These are phyloP conservation scores for Pestalotiopsis sp. DNA, from an alignment of 2,329 filamentous ascomycete genomes.

Conservation along the genomic window DNA sequence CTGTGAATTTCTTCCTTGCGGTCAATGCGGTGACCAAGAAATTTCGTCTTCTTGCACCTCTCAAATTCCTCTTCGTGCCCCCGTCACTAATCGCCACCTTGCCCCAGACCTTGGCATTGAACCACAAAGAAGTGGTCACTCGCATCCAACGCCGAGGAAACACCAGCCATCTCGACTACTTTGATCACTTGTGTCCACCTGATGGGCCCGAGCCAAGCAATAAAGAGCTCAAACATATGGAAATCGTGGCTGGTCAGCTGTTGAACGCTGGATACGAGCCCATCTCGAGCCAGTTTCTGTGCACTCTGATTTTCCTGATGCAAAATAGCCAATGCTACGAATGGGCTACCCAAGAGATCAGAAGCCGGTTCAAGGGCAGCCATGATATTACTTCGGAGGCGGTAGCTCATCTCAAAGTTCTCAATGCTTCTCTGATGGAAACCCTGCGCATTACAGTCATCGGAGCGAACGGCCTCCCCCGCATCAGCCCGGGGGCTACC, in stretches of 20 bases:
- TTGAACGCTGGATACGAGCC: slow-evolving; percentile 22
- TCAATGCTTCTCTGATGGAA: slow-evolving; percentile 34
- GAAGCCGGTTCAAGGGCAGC: neutral
- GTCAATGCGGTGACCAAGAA: slow-evolving; percentile 15
- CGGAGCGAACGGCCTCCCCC: slow-evolving; percentile 19
- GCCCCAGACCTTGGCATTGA: slow-evolving; percentile 11
- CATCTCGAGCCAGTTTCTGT: slow-evolving; percentile 18
- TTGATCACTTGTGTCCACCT: slow-evolving; percentile 21
- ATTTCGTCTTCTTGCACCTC: slow-evolving; percentile 16
- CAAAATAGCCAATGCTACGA: neutral
- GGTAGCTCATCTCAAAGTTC: slow-evolving; percentile 25
- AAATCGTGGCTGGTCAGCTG: slow-evolving; percentile 17
- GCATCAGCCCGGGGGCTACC: slow-evolving; percentile 23
- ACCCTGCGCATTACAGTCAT: slow-evolving; percentile 18
- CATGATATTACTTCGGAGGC: neutral
- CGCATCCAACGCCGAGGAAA: slow-evolving; percentile 22
- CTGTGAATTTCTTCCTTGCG: slow-evolving; percentile 14
- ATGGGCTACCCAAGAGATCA: neutral
- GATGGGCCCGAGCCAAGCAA: slow-evolving; percentile 13
- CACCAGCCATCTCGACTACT: slow-evolving; percentile 22
- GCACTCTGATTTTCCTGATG: slow-evolving; percentile 13
- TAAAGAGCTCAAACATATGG: neutral
- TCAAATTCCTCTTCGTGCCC: slow-evolving; percentile 20
- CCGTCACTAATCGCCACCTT: slow-evolving; percentile 7
- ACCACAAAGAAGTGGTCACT: slow-evolving; percentile 15